Evolutionary conservation across 164 flowering plant species (phyloP).

Genomic region (Malania oleifera): DNA sequence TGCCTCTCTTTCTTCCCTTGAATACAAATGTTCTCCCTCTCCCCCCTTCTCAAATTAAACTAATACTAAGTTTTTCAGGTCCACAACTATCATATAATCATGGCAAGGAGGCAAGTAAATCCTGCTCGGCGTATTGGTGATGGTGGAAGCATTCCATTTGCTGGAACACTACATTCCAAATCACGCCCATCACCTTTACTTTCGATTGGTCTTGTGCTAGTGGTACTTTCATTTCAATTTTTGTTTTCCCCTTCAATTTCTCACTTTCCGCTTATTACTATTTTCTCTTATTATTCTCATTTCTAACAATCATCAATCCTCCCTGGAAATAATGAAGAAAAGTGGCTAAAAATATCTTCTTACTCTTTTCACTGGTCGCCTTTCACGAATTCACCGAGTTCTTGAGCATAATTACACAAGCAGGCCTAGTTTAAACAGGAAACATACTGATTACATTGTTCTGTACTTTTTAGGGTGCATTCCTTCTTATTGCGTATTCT

Average conservation of each 20-base stretch:
- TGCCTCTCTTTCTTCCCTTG: too few species aligned
- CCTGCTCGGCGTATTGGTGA: background rate
- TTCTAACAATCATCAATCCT: too few species aligned
- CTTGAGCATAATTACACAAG: background rate
- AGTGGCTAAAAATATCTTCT: too few species aligned
- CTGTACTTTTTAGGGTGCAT: background rate
- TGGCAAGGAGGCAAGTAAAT: background rate
- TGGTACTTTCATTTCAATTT: background rate
- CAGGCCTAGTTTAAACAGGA: background rate
- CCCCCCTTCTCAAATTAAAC: too few species aligned
- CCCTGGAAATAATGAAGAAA: too few species aligned
- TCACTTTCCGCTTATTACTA: too few species aligned
- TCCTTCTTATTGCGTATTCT: conserved; percentile 1
- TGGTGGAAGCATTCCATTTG: background rate
- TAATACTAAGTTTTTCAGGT: too few species aligned
- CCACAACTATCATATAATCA: too few species aligned
- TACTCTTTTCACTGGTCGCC: background rate
- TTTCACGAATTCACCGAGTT: background rate
- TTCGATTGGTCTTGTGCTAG: background rate
- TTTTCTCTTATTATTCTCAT: too few species aligned
- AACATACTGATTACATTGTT: background rate
- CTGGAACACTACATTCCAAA: background rate
- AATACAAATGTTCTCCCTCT: too few species aligned
- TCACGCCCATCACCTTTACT: background rate
- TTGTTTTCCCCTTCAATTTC: too few species aligned